Conservation (phyloP, 257 asterid genomes). For the Gardenia jasminoides region DNA sequence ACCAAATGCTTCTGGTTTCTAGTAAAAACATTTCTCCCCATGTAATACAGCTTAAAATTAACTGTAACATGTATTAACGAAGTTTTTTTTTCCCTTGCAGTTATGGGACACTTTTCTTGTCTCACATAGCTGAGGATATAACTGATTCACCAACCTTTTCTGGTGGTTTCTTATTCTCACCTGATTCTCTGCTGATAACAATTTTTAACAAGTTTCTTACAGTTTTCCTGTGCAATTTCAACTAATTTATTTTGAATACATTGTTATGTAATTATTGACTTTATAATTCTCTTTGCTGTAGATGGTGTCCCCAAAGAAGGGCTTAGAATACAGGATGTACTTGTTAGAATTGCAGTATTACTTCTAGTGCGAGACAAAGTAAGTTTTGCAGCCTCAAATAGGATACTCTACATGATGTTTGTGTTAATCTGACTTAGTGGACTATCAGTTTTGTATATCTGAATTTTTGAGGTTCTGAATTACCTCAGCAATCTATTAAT, state of each 20-base stretch:
- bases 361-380: slow-evolving; percentile 76
- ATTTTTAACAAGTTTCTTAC: slow-evolving; percentile 14
- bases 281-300: slow-evolving; percentile 37
- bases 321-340: slow-evolving; percentile 79
- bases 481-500: neutral
- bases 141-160: slow-evolving; percentile 78
- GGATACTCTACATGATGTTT: neutral
- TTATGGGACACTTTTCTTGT: slow-evolving; percentile 69
- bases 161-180: slow-evolving; percentile 42
- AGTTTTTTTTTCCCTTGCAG: slow-evolving; percentile 32
- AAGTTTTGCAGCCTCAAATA: slow-evolving; percentile 29
- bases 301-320: slow-evolving; percentile 99
- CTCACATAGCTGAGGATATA: slow-evolving; percentile 68
- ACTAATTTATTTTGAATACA: slow-evolving; percentile 10
- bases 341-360: slow-evolving; percentile 71
- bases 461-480: neutral
- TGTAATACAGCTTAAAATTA: neutral
- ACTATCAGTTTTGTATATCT: neutral
- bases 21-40: neutral
- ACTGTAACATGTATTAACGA: neutral
- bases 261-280: neutral
- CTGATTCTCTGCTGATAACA: slow-evolving; percentile 13
- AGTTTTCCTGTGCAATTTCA: slow-evolving; percentile 20
- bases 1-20: neutral
- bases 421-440: neutral